Percentiles rank a stretch among this genome's conserved stretches.
phyloP scores from a whole-genome alignment of 345 rosid species.

The Gossypium rotundifolium region DNA sequence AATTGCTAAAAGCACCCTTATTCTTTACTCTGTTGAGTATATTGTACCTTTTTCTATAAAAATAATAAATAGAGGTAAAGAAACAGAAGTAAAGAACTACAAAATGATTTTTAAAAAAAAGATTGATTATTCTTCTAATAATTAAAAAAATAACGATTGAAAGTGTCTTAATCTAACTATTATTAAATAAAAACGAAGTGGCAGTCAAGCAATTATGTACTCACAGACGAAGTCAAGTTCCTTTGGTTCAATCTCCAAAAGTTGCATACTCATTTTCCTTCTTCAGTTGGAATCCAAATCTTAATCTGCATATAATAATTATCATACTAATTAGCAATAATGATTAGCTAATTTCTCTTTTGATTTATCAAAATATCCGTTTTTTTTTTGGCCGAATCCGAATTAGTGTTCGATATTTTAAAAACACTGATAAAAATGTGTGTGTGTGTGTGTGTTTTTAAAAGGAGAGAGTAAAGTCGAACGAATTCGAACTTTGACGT shows the following conservation, averaged over 20 bases:
- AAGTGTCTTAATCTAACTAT: background rate
- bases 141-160: background rate
- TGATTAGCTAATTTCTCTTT: background rate
- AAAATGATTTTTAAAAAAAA: background rate
- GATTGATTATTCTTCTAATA: background rate
- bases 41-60: background rate
- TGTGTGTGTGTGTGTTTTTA: too few relatives aligned
- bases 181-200: background rate
- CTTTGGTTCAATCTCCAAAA: conserved; percentile 79
- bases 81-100: background rate
- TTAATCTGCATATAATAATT: conserved; percentile 17
- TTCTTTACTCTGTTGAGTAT: background rate
- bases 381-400: background rate
- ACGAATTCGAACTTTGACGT: background rate
- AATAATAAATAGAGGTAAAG: background rate
- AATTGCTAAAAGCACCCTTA: background rate
- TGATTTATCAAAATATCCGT: background rate
- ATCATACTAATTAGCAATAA: background rate
- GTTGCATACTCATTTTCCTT: conserved; percentile 49
- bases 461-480: background rate
- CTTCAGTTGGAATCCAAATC: conserved; percentile 18
- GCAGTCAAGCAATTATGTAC: conserved; percentile 22
- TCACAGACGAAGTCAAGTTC: conserved; percentile 67
- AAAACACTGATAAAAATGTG: background rate
- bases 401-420: background rate